Evolutionary conservation across 164 flowering plant species (phyloP).

Genomic region (Sextonia rubra): DNA sequence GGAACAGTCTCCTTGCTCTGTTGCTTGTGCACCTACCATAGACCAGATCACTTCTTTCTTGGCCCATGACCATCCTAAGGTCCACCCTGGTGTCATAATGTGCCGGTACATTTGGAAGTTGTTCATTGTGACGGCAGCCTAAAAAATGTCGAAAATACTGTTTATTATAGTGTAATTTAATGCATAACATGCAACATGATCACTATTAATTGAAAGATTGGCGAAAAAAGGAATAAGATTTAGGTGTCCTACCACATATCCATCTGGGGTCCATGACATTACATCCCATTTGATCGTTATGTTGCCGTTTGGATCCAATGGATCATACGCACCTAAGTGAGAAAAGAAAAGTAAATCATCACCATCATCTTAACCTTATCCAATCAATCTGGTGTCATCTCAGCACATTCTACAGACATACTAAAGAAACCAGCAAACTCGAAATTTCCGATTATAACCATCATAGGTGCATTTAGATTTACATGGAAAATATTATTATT

Average conservation of each 20-base stretch:
- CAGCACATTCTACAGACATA: not conserved
- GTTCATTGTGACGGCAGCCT: slow-evolving; percentile 64
- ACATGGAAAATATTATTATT: not conserved
- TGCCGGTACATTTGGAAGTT: slow-evolving; percentile 66
- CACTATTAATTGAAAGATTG: not conserved
- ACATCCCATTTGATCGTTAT: slow-evolving; percentile 61
- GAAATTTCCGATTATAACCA: not conserved
- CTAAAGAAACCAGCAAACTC: not conserved
- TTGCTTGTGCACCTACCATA: slow-evolving; percentile 59
- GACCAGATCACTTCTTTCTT: slow-evolving; percentile 70
- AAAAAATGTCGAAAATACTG: slow-evolving; percentile 1
- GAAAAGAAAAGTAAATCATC: not conserved
- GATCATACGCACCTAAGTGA: slow-evolving; percentile 46
- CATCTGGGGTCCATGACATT: slow-evolving; percentile 59
- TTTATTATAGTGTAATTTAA: not conserved
- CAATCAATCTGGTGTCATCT: not conserved
- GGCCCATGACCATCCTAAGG: slow-evolving; percentile 55
- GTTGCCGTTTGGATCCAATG: slow-evolving; percentile 56
- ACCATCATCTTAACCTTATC: no score
- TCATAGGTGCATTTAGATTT: not conserved
- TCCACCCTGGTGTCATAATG: slow-evolving; percentile 64
- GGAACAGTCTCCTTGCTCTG: slow-evolving; percentile 69
- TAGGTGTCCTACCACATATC: slow-evolving; percentile 43
- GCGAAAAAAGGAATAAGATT: not conserved
- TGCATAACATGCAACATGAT: not conserved